phyloP scores from a whole-genome alignment of 2,329 filamentous ascomycete genomes.

The Colletotrichum godetiae region DNA sequence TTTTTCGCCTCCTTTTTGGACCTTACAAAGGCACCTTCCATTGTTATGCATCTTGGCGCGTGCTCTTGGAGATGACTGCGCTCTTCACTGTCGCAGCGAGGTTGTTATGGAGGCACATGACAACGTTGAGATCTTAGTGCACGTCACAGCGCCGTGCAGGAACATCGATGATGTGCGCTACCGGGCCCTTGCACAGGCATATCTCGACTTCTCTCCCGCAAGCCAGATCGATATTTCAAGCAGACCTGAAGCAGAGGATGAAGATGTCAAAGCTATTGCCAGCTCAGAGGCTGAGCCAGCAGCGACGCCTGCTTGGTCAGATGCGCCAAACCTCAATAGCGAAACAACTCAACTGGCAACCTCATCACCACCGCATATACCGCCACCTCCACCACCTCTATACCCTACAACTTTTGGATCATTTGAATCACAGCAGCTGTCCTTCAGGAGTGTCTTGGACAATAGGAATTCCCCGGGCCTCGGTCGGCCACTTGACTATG shows the following conservation, averaged over 20 bases:
- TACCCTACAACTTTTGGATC: not conserved
- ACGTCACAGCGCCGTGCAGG: conserved; percentile 63
- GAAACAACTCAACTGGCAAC: conserved; percentile 13
- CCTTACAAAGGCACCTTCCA: not conserved
- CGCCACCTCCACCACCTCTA: not conserved
- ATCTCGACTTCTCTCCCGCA: conserved; percentile 58
- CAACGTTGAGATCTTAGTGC: conserved; percentile 66
- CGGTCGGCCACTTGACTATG: not conserved
- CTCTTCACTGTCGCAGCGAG: not conserved
- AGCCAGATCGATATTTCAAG: conserved; percentile 25
- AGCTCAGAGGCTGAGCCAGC: conserved; percentile 11
- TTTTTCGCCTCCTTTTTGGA: not conserved
- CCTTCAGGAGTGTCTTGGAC: conserved; percentile 58
- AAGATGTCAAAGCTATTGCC: conserved; percentile 1
- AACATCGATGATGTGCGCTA: conserved; percentile 61
- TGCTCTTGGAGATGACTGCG: conserved; percentile 14
- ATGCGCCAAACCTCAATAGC: conserved; percentile 19
- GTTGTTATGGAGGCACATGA: conserved; percentile 30
- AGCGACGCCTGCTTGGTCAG: conserved; percentile 14
- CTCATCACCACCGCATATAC: conserved; percentile 15
- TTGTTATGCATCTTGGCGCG: not conserved
- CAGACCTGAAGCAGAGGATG: not conserved
- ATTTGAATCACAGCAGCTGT: conserved; percentile 46
- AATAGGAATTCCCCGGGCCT: conserved; percentile 51
- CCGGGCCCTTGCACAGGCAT: conserved; percentile 60